Base-by-base conservation (phyloP, 2,329 filamentous ascomycete species). In the Venturia nashicola region DNA sequence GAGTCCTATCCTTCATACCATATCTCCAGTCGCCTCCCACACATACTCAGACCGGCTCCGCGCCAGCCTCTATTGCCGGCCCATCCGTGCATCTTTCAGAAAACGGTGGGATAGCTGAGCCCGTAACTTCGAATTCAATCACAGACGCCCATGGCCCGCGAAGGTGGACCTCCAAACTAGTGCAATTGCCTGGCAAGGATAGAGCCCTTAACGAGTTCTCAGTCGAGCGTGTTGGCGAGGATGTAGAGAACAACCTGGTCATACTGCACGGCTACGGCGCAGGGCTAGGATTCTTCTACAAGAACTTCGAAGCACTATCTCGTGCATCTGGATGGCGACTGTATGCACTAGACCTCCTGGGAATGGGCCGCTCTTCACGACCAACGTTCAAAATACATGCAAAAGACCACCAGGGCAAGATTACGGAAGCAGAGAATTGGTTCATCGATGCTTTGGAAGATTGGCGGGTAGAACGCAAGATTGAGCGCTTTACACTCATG, bases 251-350 rank as follows among this genome's bases (percentile, higher is more conserved):
- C 71, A 94, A 90, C 54, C 80, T 99, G 18, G 93, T 99, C 55
- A 96, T 99, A 85, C 79, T 99, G 5, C 94, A 99, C 73, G 94
- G 94, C 66, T 99, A 99, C 74, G 94, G 94, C 59, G 94, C 94
- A 2, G 94, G 94, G 0, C 82, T 99, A 0, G 94, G 93, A 27
- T 97, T 99, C 77, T 99, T 96, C 80, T 99, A 97, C 81, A 93
- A 94, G 77, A 99, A 99, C 73, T 96, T 96, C 66, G 94, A 99
- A 75, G 86, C 87, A 6, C 77, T 99, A 42, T 92, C 88, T 57
- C 86, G 92, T 20, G 78, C 86, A 0, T 80, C 82, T 36, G 91
- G 92, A 36, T 95, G 94, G 86, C 92, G 90, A 71, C 77, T 99
- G 20, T 97, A 94, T 72, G 91, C 93, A 0, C 79, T 99, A n/a